Conservation (phyloP, 345 rosid species). For the Eucalyptus tenuipes region DNA sequence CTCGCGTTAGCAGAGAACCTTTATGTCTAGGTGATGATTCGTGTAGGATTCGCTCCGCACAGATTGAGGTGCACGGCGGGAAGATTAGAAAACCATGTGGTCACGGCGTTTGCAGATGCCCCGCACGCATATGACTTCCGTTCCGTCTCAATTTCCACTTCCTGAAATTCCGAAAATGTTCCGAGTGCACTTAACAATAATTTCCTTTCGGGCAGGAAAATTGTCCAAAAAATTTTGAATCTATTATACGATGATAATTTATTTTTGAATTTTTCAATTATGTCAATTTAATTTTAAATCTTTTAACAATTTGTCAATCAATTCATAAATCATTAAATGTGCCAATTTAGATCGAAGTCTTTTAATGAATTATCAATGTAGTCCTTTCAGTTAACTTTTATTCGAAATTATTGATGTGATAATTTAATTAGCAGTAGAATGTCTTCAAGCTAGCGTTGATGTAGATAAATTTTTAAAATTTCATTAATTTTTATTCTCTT, state of each 20-base stretch:
- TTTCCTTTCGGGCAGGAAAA: fast-evolving
- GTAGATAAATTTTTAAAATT: no score
- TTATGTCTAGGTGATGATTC: neutral
- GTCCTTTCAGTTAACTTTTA: fast-evolving
- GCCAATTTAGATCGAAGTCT: no score
- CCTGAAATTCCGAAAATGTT: neutral
- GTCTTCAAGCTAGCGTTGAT: no score
- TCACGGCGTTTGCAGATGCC: neutral
- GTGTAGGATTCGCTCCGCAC: neutral
- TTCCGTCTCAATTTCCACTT: neutral
- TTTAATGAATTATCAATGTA: fast-evolving
- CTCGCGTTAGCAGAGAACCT: neutral
- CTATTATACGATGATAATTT: no score
- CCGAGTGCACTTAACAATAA: neutral
- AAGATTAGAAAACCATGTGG: neutral
- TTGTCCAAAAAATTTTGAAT: no score
- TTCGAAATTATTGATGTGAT: no score
- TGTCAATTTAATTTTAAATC: no score
- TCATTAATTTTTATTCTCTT: no score
- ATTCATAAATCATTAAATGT: no score
- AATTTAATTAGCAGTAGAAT: fast-evolving
- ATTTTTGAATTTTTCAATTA: no score
- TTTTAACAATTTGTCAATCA: no score
- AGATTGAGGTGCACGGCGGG: neutral
- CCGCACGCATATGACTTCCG: neutral